Percentiles rank a stretch among this genome's conserved stretches.
phyloP scores from a whole-genome alignment of 129 eudicot genomes.

The Arctium lappa region DNA sequence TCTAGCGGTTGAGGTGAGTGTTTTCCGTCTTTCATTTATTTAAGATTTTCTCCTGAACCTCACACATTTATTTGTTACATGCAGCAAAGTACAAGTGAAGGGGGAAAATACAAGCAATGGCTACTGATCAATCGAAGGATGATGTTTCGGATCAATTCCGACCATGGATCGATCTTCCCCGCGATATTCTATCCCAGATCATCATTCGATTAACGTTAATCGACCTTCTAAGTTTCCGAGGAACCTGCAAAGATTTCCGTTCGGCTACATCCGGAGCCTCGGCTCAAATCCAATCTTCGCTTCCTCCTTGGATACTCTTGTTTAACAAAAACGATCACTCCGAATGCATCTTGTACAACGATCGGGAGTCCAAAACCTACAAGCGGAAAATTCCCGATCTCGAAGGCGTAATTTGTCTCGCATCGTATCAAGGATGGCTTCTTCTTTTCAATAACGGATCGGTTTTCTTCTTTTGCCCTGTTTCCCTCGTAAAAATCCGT shows the following conservation, averaged over 20 bases:
- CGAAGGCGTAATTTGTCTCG: constrained; percentile 21
- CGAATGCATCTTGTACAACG: constrained; percentile 8
- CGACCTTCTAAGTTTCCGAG: constrained; percentile 38
- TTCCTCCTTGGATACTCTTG: constrained; percentile 20
- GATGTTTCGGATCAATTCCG: neutral
- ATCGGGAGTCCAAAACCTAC: constrained; percentile 16
- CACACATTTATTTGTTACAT: neutral
- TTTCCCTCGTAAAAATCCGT: constrained; percentile 24
- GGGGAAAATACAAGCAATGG: neutral
- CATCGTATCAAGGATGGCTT: constrained; percentile 46
- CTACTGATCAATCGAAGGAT: neutral
- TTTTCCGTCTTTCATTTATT: no score
- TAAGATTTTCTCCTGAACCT: no score
- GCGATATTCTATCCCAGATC: constrained; percentile 23
- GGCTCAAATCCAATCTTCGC: constrained; percentile 13
- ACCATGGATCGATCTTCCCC: constrained; percentile 30
- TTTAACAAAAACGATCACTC: constrained; percentile 11
- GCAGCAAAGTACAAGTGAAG: neutral
- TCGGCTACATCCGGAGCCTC: constrained; percentile 22
- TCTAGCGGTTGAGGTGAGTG: no score
- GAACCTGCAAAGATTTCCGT: constrained; percentile 34
- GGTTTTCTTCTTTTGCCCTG: constrained; percentile 36
- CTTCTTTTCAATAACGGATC: constrained; percentile 18
- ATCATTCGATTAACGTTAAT: constrained; percentile 14
- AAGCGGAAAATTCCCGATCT: constrained; percentile 25